phyloP scores from a whole-genome alignment of 768 basidiomycete genomes.

The Lactarius pseudohatsudake region DNA sequence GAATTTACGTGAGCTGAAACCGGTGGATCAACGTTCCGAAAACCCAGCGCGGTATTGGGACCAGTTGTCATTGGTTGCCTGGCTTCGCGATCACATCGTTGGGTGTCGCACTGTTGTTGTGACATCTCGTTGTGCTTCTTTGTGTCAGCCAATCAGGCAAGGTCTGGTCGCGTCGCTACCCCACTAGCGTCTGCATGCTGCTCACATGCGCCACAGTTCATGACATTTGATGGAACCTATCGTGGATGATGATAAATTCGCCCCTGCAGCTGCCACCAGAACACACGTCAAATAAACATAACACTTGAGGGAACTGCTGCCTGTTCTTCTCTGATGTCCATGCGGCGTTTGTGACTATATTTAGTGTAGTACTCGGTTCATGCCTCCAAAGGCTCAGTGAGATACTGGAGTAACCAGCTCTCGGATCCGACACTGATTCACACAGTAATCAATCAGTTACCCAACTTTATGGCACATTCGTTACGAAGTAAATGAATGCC shows the following conservation, averaged over 20 bases:
- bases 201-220: neutral
- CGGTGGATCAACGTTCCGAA: neutral
- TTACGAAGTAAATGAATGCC: neutral
- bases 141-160: neutral
- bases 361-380: neutral
- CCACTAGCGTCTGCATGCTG: neutral
- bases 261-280: neutral
- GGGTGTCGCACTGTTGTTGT: neutral
- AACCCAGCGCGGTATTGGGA: neutral
- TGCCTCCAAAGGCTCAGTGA: neutral
- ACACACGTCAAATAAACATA: neutral
- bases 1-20: constrained; percentile 6
- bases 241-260: neutral
- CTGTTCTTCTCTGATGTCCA: neutral
- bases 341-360: neutral
- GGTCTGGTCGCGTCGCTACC: neutral
- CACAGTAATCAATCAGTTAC: neutral
- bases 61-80: neutral
- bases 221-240: neutral
- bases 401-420: neutral
- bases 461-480: neutral
- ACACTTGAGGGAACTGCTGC: neutral
- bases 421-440: neutral
- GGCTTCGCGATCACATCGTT: neutral
- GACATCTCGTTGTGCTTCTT: neutral